Evolutionary conservation across 805 yeast species (phyloP).

Genomic region (Teunomyces cretensis): DNA sequence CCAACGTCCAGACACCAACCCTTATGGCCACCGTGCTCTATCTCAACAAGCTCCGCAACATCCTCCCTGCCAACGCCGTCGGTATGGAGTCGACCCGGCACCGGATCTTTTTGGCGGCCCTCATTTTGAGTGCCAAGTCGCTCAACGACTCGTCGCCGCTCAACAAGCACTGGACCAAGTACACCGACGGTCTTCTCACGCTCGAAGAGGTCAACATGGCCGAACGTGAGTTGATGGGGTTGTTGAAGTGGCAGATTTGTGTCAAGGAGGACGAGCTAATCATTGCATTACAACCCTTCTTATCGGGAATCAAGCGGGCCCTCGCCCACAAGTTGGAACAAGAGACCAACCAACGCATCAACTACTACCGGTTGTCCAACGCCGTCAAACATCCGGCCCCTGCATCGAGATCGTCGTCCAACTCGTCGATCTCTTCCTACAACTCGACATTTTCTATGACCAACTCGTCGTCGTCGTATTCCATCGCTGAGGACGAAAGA

Average conservation of each 20-base stretch:
- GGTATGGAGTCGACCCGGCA: constrained; percentile 95
- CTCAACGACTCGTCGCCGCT: constrained; percentile 93
- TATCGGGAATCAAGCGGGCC: constrained; percentile 66
- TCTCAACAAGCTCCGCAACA: constrained; percentile 69
- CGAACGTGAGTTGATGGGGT: constrained; percentile 81
- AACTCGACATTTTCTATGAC: constrained; percentile 16
- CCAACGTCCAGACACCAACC: constrained; percentile 94
- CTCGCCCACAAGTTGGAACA: constrained; percentile 27
- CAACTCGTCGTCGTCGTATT: constrained; percentile 17
- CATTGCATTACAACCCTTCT: constrained; percentile 68
- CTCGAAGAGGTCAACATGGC: constrained; percentile 83
- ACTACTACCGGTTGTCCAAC: constrained; percentile 32
- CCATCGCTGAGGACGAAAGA: constrained; percentile 9
- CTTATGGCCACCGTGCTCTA: constrained; percentile 90
- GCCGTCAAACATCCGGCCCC: constrained; percentile 10
- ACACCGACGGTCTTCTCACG: constrained; percentile 81
- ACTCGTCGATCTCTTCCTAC: constrained; percentile 15
- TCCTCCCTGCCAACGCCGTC: constrained; percentile 81
- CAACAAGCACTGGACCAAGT: constrained; percentile 93
- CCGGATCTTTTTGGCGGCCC: constrained; percentile 84
- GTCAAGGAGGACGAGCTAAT: constrained; percentile 71
- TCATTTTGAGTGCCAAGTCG: constrained; percentile 88
- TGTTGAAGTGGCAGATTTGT: constrained; percentile 82
- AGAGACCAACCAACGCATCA: constrained; percentile 26
- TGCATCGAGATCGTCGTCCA: constrained; percentile 12